Conservation (phyloP, 1,284 basidiomycete genomes). For the Pholiota adiposa region DNA sequence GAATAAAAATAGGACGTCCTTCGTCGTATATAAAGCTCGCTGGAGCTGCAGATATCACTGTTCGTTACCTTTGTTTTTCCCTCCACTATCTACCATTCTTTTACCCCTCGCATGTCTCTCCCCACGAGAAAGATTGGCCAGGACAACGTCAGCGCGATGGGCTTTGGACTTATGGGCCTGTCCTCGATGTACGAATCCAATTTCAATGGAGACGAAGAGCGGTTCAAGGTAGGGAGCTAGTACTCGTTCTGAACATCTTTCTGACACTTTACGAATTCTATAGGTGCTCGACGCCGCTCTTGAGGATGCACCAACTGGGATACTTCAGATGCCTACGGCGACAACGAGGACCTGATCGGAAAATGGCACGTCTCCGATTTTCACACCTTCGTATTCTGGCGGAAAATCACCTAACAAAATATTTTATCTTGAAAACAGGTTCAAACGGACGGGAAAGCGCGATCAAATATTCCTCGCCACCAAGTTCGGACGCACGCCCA, state of each 20-base stretch:
- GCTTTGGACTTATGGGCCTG: slow-evolving; percentile 38
- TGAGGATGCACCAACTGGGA: slow-evolving; percentile 47
- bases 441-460: slow-evolving; percentile 43
- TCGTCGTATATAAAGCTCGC: no score
- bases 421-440: no score
- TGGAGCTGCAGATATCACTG: no score
- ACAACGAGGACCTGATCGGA: slow-evolving; percentile 46
- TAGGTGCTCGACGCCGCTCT: slow-evolving; percentile 34
- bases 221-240: slow-evolving; percentile 32
- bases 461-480: slow-evolving; percentile 49
- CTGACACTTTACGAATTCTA: not conserved
- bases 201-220: slow-evolving; percentile 30
- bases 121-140: slow-evolving; percentile 13
- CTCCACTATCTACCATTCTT: no score
- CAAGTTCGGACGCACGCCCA: slow-evolving; percentile 48
- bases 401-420: no score
- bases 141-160: slow-evolving; percentile 30
- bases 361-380: slow-evolving; percentile 41
- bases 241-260: not conserved
- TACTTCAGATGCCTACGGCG: slow-evolving; percentile 43
- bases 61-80: no score
- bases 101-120: no score
- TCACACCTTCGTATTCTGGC: not conserved
- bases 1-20: no score
- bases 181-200: slow-evolving; percentile 29